Conservation (phyloP, 306 rosid genomes). For the Phaseolus lunatus region DNA sequence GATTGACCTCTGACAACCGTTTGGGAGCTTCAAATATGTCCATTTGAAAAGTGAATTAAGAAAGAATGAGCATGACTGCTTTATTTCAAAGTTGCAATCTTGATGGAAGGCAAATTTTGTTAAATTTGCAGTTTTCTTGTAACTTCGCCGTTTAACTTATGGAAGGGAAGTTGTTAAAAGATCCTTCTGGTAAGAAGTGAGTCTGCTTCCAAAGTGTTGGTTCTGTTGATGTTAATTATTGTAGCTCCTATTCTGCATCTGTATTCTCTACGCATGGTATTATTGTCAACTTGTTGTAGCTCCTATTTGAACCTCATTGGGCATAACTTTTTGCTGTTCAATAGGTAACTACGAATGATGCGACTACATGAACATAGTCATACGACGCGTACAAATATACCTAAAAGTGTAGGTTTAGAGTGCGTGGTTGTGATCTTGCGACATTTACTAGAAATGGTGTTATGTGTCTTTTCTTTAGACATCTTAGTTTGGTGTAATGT, state of each 20-base stretch:
- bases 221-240: background rate
- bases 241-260: background rate
- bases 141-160: background rate
- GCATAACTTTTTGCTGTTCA: background rate
- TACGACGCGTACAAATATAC: background rate
- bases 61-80: constrained; percentile 15
- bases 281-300: background rate
- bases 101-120: background rate
- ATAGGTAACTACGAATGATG: background rate
- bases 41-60: background rate
- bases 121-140: constrained; percentile 24
- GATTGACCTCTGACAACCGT: constrained; percentile 37
- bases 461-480: no score
- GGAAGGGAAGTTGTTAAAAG: background rate
- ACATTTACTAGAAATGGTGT: no score
- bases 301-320: background rate
- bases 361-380: background rate
- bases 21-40: constrained; percentile 4
- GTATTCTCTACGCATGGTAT: background rate
- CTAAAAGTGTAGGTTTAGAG: no score
- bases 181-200: background rate
- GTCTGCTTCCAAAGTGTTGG: background rate
- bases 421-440: no score
- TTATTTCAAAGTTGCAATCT: background rate
- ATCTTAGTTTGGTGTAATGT: no score